phyloP scores from a whole-genome alignment of 2,329 filamentous ascomycete genomes.

The Sclerotinia borealis region DNA sequence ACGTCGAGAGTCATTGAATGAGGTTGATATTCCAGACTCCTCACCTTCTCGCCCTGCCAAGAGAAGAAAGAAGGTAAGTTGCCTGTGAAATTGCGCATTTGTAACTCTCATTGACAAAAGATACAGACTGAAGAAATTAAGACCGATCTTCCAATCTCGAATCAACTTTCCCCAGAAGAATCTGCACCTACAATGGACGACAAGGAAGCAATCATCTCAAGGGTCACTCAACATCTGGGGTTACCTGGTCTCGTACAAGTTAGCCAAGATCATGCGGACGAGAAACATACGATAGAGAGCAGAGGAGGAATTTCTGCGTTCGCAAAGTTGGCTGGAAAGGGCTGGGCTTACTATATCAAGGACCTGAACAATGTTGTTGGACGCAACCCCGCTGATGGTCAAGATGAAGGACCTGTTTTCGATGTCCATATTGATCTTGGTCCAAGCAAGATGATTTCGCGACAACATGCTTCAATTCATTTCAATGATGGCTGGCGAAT shows the following conservation, averaged over 20 bases:
- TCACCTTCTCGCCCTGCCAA: slow-evolving; percentile 58
- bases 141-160: slow-evolving; percentile 16
- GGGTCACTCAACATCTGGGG: slow-evolving; percentile 24
- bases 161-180: slow-evolving; percentile 38
- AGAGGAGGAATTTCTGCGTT: slow-evolving; percentile 64
- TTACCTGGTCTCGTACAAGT: slow-evolving; percentile 46
- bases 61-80: slow-evolving; percentile 54
- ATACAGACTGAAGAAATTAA: slow-evolving; percentile 35
- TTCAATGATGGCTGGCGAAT: slow-evolving; percentile 79
- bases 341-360: slow-evolving; percentile 81
- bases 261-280: slow-evolving; percentile 56
- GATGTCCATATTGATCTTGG: slow-evolving; percentile 80
- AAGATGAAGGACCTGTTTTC: slow-evolving; percentile 32
- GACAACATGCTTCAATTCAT: slow-evolving; percentile 68
- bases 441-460: slow-evolving; percentile 74
- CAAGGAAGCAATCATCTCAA: slow-evolving; percentile 39
- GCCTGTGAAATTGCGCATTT: neutral
- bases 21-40: slow-evolving; percentile 35
- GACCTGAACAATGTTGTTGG: slow-evolving; percentile 72
- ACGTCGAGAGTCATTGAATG: slow-evolving; percentile 32
- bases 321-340: slow-evolving; percentile 73
- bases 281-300: slow-evolving; percentile 52
- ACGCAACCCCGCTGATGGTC: slow-evolving; percentile 35
- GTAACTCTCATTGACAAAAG: slow-evolving; percentile 10
- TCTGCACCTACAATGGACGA: slow-evolving; percentile 37